These are phyloP conservation scores for Eimeria tenella DNA, from an alignment of 169 alveolate species.

Conservation along the genomic window DNA sequence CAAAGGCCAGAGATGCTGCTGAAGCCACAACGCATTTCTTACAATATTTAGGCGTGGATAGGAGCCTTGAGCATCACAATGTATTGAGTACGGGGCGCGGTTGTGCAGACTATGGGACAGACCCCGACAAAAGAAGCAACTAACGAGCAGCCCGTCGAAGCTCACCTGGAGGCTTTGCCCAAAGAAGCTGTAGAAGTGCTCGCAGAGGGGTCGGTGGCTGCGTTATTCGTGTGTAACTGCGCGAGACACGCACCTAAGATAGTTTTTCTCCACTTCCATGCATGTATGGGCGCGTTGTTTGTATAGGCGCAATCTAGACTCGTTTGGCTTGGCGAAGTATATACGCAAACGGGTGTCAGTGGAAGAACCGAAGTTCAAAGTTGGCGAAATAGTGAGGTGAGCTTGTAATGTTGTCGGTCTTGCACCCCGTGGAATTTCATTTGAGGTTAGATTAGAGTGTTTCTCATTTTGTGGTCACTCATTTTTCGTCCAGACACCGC, in stretches of 20 bases:
- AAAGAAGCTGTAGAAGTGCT: neutral
- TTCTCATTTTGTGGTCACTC: neutral
- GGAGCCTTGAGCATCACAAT: too few species aligned
- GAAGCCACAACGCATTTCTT: too few species aligned
- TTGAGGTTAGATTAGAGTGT: neutral
- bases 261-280: neutral
- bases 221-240: neutral
- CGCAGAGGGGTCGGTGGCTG: neutral
- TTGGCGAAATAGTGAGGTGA: constrained; percentile 38
- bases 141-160: neutral
- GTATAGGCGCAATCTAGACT: neutral
- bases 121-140: neutral
- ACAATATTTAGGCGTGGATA: too few species aligned
- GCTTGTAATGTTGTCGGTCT: neutral
- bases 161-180: constrained; percentile 59
- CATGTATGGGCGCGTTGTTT: too few species aligned
- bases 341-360: constrained; percentile 10
- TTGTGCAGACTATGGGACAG: neutral
- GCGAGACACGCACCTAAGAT: neutral
- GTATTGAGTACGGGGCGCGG: too few species aligned
- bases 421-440: too few species aligned
- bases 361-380: constrained; percentile 23
- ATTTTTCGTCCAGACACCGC: constrained; percentile 67
- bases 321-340: constrained; percentile 13
- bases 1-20: too few species aligned